Evolutionary conservation across 2,329 filamentous ascomycete species (phyloP).

Genomic region (Claviceps arundinis): DNA sequence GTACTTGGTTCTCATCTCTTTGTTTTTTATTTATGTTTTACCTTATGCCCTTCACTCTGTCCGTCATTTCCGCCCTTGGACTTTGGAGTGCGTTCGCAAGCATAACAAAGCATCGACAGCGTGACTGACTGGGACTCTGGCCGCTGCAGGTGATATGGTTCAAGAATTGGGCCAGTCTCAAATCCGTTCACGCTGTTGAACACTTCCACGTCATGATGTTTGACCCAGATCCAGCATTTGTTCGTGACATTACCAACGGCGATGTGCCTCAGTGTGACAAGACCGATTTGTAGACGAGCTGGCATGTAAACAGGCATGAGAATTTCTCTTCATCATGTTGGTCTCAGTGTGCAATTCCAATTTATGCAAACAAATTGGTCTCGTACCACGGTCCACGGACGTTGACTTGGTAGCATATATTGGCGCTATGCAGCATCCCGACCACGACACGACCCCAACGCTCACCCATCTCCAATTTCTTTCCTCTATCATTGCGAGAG

Average conservation of each 20-base stretch:
- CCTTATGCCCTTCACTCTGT: not conserved
- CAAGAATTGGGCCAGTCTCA: slow-evolving; percentile 72
- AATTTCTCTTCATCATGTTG: not conserved
- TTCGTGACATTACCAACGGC: slow-evolving; percentile 56
- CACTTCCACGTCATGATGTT: slow-evolving; percentile 93
- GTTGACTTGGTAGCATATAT: not conserved
- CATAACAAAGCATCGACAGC: not conserved
- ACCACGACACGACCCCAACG: not conserved
- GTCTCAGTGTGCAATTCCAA: not conserved
- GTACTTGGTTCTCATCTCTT: not conserved
- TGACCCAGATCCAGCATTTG: slow-evolving; percentile 56
- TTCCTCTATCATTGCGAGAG: not conserved
- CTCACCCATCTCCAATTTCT: no score
- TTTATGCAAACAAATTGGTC: not conserved
- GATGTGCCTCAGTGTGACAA: slow-evolving; percentile 54
- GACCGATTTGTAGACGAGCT: slow-evolving; percentile 5
- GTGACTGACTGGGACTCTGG: not conserved
- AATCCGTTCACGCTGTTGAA: slow-evolving; percentile 76
- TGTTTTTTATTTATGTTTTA: not conserved
- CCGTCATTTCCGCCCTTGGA: not conserved
- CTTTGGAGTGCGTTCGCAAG: not conserved
- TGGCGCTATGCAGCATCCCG: not conserved
- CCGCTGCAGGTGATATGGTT: slow-evolving; percentile 29
- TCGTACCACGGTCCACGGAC: not conserved
- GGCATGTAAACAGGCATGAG: not conserved